These are phyloP conservation scores for Populus ilicifolia DNA, from an alignment of 345 rosid species.

Conservation along the genomic window DNA sequence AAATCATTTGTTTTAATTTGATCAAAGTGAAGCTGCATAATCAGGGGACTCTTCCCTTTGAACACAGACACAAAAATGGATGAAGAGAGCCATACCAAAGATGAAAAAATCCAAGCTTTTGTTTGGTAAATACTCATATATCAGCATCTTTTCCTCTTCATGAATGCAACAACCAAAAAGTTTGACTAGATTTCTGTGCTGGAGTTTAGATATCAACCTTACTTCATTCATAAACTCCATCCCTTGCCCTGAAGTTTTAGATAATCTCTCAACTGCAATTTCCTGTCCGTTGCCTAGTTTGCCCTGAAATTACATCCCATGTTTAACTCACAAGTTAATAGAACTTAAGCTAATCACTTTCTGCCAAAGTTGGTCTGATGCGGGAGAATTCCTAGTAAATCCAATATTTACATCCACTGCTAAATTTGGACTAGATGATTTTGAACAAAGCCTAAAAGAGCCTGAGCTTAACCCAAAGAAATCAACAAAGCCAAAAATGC, in stretches of 20 bases:
- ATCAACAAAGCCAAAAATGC: too few species aligned
- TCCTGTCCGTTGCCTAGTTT: conserved; percentile 12
- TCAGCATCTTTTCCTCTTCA: conserved; percentile 7
- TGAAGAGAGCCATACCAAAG: conserved; percentile 5
- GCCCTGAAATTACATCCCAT: conserved; percentile 8
- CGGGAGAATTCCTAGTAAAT: background rate
- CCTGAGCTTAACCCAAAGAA: too few species aligned
- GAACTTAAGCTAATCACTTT: too few species aligned
- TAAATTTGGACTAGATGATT: background rate
- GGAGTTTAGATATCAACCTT: conserved; percentile 17
- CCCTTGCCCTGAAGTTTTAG: conserved; percentile 15
- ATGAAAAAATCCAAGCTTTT: conserved; percentile 10
- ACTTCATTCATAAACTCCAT: conserved; percentile 18
- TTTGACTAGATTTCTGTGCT: conserved; percentile 22
- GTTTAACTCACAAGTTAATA: background rate
- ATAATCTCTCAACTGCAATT: conserved; percentile 15
- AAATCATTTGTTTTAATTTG: background rate
- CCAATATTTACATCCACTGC: background rate
- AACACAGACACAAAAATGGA: background rate
- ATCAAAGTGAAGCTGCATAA: background rate
- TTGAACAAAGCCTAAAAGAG: too few species aligned
- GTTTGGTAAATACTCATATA: conserved; percentile 19
- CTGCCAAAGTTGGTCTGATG: background rate
- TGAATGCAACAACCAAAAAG: conserved; percentile 18
- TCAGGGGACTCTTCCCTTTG: background rate